phyloP scores from a whole-genome alignment of 306 rosid species.

The Citrullus amarus region DNA sequence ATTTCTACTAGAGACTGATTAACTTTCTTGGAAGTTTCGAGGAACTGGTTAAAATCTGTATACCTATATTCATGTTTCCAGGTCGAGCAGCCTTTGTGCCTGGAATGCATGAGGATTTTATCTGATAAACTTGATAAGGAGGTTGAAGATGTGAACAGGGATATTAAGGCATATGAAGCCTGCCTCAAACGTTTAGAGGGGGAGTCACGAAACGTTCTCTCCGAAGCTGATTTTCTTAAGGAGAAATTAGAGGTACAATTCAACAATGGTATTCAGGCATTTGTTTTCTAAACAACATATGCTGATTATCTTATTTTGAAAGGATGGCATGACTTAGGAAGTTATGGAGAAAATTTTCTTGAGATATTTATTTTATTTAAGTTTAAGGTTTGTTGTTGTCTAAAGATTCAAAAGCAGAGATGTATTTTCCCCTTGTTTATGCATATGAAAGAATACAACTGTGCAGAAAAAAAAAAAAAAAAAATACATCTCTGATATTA shows the following conservation, averaged over 20 bases:
- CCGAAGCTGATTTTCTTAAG: constrained; percentile 86
- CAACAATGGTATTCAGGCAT: not conserved
- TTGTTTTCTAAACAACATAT: not conserved
- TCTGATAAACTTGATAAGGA: constrained; percentile 91
- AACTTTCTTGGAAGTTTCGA: not conserved
- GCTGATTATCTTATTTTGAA: not conserved
- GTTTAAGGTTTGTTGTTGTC: not conserved
- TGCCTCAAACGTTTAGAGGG: constrained; percentile 87
- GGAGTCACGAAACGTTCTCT: constrained; percentile 62
- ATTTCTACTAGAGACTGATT: not conserved
- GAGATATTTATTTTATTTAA: not conserved
- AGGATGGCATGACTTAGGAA: not conserved
- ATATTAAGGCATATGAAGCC: constrained; percentile 78
- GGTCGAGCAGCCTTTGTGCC: constrained; percentile 97
- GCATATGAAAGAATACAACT: not conserved
- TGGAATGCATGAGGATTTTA: constrained; percentile 90
- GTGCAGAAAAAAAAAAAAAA: not conserved
- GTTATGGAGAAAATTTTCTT: not conserved
- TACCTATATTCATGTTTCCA: constrained; percentile 22
- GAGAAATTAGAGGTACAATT: constrained; percentile 71
- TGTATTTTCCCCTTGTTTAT: not conserved
- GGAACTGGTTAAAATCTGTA: not conserved
- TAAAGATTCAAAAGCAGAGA: not conserved
- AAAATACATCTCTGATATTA: too few relatives aligned
- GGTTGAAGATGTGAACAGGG: constrained; percentile 85